Conservation (phyloP, 2,329 filamentous ascomycete genomes). For the Ampelomyces quisqualis region DNA sequence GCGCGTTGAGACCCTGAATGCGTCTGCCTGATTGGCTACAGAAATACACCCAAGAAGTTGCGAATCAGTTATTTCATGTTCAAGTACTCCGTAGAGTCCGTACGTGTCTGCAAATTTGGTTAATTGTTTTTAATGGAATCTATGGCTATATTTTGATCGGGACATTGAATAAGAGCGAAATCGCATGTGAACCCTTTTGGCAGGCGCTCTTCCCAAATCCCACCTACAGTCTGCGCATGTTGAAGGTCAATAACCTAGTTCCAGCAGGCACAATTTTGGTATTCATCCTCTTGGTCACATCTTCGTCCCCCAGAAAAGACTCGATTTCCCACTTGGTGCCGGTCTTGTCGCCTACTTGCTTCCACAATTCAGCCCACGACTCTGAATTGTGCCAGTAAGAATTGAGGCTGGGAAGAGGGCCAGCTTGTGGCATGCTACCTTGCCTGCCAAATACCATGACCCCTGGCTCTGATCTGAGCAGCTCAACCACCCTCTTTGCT, state of each 20-base stretch:
- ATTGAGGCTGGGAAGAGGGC: constrained; percentile 21
- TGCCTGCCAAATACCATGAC: constrained; percentile 46
- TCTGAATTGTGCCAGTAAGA: constrained; percentile 43
- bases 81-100: too few species aligned
- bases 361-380: constrained; percentile 43
- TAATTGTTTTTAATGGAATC: too few species aligned
- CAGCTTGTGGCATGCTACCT: constrained; percentile 35
- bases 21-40: constrained; percentile 26
- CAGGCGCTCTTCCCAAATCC: too few species aligned
- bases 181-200: too few species aligned
- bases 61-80: neutral
- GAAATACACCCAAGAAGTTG: neutral
- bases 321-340: constrained; percentile 41
- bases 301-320: constrained; percentile 27
- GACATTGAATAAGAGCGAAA: neutral
- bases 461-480: constrained; percentile 39
- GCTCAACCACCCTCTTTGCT: constrained; percentile 32
- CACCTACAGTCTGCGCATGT: constrained; percentile 24
- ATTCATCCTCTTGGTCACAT: constrained; percentile 22
- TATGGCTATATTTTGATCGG: neutral
- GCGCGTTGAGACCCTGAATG: constrained; percentile 24
- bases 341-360: constrained; percentile 43
- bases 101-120: too few species aligned
- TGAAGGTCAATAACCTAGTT: constrained; percentile 29
- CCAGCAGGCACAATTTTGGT: constrained; percentile 24